Conservation (phyloP, 306 rosid genomes). For the Purshia tridentata region DNA sequence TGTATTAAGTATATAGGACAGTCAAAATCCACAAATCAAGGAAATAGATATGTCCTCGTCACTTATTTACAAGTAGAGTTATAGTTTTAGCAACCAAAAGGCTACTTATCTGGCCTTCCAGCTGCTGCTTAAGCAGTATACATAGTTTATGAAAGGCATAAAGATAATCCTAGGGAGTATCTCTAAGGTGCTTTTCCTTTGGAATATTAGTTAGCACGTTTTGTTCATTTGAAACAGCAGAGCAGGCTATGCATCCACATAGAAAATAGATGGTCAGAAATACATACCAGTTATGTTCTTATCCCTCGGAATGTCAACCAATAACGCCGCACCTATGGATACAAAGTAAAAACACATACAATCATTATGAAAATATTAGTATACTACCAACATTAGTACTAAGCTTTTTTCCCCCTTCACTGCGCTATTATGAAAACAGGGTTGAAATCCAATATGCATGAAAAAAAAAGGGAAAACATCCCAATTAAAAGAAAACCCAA, state of each 20-base stretch:
- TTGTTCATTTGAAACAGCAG: not conserved
- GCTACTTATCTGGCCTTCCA: not conserved
- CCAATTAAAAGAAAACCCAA: not conserved
- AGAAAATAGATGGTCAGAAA: slow-evolving; percentile 7
- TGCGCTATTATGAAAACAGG: not conserved
- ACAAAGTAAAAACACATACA: slow-evolving; percentile 13
- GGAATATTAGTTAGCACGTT: not conserved
- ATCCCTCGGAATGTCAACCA: slow-evolving; percentile 84
- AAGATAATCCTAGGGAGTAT: not conserved
- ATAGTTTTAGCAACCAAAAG: not conserved
- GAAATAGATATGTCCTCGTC: not conserved
- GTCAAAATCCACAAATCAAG: slow-evolving; percentile 2
- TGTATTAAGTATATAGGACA: slow-evolving; percentile 18
- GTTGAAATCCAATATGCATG: not conserved
- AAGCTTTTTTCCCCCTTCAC: not conserved
- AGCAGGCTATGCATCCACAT: not conserved
- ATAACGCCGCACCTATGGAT: slow-evolving; percentile 61
- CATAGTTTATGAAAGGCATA: not conserved
- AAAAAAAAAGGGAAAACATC: not conserved
- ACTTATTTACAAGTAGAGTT: not conserved
- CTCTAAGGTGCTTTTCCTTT: not conserved
- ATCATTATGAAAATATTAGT: not conserved
- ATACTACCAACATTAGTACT: not conserved
- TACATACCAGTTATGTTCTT: slow-evolving; percentile 75
- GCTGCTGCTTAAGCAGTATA: not conserved